Conservation (phyloP, 257 asterid genomes). For the Solanum corneliomulleri region DNA sequence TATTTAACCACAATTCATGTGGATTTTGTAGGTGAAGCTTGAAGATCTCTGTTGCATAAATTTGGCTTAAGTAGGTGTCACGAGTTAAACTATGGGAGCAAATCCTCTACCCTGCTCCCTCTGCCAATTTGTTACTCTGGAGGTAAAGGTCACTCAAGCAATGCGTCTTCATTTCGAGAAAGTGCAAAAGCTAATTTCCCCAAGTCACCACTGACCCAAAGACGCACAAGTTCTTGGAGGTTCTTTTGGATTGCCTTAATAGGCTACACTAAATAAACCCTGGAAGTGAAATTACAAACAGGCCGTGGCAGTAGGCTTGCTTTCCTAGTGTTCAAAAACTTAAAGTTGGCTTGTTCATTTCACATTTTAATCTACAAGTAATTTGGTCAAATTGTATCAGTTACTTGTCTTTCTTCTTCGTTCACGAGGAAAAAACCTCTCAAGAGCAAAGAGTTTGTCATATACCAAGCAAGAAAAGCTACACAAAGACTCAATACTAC, state of each 20-base stretch:
- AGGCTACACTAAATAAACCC: neutral
- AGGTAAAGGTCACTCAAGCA: neutral
- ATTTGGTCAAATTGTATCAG: neutral
- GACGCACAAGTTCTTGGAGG: neutral
- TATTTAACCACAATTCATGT: neutral
- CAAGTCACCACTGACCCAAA: neutral
- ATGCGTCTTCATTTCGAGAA: neutral
- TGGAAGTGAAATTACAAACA: neutral
- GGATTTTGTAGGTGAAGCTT: neutral
- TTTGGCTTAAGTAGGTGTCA: neutral
- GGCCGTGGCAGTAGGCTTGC: neutral
- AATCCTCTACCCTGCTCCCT: neutral
- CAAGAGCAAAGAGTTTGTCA: neutral
- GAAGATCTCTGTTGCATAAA: neutral
- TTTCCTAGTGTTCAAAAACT: neutral
- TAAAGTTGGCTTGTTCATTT: neutral
- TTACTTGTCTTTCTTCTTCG: neutral
- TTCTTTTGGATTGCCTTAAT: neutral
- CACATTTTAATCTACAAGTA: neutral
- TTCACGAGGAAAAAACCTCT: neutral
- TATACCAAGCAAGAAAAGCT: neutral
- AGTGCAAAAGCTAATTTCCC: neutral
- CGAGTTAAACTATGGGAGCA: neutral
- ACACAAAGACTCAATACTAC: neutral
- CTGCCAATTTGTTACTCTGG: neutral